Evolutionary conservation across 2,329 filamentous ascomycete genomes (phyloP), one percentile per base, ranked within the genome.

Genomic region (Pseudogymnoascus sp.): DNA sequence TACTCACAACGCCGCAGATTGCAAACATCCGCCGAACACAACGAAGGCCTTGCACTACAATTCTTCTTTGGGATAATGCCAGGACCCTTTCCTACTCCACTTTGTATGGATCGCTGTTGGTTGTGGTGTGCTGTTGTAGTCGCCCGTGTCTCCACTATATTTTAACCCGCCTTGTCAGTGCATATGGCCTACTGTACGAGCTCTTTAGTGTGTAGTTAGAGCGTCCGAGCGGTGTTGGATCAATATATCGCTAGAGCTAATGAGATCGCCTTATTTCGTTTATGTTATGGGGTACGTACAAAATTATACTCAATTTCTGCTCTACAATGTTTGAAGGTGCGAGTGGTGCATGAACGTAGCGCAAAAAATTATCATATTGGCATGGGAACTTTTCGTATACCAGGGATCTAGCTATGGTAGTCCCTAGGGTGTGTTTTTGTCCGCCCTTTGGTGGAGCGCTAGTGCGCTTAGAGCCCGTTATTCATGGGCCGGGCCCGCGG

Each of bases 401-500:
- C n/a, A 33, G 28, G 28, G 47, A 10, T 16, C n/a, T 12, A 4
- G 16, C 4, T 28, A 5, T 33, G n/a, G n/a, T 56, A 56, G 25
- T 6, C 28, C n/a, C 18, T 56, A 56, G 50, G 18, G 50, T 56
- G 50, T 25, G 50, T 33, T 18, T 28, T 18, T 18, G 10, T 56
- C n/a, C 21, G 21, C 21, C 21, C 21, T 21, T 33, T 14, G 50
- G 50, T 56, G 28, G 50, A 7, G 50, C 50, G n/a, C 28, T 33
- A 33, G 16, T 56, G 50, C 50, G 50, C 50, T 18, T 56, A 56
- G 10, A 31, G n/a, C 50, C 50, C 25, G 18, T 56, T 8, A 18
- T 56, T 56, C 25, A 56, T 12, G 50, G 50, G 50, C 50, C 50
- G 8, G 50, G n/a, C 28, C 50, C 50, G 50, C 50, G 50, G 50